Percentiles rank a stretch among this genome's conserved stretches.
These are phyloP conservation scores for Xylaria sp. DNA, from an alignment of 2,329 filamentous ascomycete species.

Conservation along the genomic window DNA sequence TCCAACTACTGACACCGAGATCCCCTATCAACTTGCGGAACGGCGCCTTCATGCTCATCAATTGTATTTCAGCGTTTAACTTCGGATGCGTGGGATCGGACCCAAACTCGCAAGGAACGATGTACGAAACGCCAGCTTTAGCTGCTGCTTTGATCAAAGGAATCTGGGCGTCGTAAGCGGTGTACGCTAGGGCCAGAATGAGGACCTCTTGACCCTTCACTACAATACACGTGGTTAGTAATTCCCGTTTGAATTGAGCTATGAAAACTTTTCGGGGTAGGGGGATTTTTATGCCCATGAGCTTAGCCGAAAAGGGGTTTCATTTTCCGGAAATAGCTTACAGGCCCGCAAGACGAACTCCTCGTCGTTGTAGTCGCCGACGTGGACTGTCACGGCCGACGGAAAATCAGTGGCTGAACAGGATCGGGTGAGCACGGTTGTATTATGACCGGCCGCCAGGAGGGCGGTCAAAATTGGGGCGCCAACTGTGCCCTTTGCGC, in stretches of 20 bases:
- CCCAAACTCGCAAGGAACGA: slow-evolving; percentile 51
- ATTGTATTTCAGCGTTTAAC: slow-evolving; percentile 35
- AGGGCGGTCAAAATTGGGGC: slow-evolving; percentile 47
- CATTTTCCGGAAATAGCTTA: background rate
- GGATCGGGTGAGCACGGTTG: slow-evolving; percentile 50
- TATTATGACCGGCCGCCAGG: slow-evolving; percentile 45
- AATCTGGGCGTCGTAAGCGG: slow-evolving; percentile 42
- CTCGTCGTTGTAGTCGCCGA: slow-evolving; percentile 43
- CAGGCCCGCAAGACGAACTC: slow-evolving; percentile 44
- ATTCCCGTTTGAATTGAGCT: background rate
- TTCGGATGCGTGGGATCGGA: slow-evolving; percentile 44
- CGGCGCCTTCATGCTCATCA: slow-evolving; percentile 45
- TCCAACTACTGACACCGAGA: slow-evolving; percentile 49
- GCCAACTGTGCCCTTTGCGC: slow-evolving; percentile 49
- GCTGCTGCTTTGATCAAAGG: slow-evolving; percentile 51
- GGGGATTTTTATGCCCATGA: background rate
- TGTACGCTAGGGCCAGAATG: slow-evolving; percentile 46
- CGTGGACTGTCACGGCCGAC: slow-evolving; percentile 35
- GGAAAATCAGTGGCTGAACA: slow-evolving; percentile 43
- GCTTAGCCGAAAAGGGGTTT: background rate
- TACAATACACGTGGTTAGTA: background rate
- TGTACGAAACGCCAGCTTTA: slow-evolving; percentile 47
- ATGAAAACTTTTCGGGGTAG: background rate
- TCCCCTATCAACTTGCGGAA: slow-evolving; percentile 47
- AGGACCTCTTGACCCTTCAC: slow-evolving; percentile 52